Evolutionary conservation across 2,329 filamentous ascomycete species (phyloP), one percentile per base, ranked within the genome.

Genomic region (Neoascochyta sp.): DNA sequence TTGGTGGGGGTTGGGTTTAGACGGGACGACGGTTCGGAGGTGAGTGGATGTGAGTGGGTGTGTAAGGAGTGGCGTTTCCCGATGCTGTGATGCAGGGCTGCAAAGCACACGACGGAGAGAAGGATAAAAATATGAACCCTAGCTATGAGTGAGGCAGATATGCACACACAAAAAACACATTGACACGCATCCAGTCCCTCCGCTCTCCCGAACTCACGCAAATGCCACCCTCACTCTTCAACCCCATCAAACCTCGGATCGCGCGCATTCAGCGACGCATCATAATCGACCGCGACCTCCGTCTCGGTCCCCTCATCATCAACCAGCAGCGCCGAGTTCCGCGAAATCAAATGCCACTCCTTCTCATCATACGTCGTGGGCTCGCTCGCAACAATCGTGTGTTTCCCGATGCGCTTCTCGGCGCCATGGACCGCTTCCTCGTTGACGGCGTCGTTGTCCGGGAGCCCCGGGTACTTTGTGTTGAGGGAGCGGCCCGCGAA

Each of bases 361-460:
- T 59, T 56, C 27, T 67, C 60, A 42, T 71, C 67, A 41, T 70
- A 75, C 7, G 73, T 76, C 15, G 66, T 72, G 9, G 73, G 73
- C 54, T 76, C 73, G 41, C 66, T 71, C 9, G 72, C 70, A 19
- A 75, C 61, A 41, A 75, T 75, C 19, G 73, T 64, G 52, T 76
- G 73, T 23, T 62, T 65, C 3, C 71, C 73, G 48, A 69, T 66
- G 15, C 67, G 63, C 29, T 64, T 60, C 3, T 55, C 55, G 11
- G 59, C 54, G 1, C 56, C 60, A 24, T 53, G 57, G 1, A 62
- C 54, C 2, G 54, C 54, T 19, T 59, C 44, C 8, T 59, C 47
- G 24, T 65, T 63, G 7, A 51, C 45, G 4, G 57, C 39, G 4
- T 65, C 50, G 4, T 63, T 63, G 34, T 73, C 66, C 3, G 70